Evolutionary conservation across 2,329 filamentous ascomycete genomes (phyloP).

Genomic region (Colletotrichum caudatum): DNA sequence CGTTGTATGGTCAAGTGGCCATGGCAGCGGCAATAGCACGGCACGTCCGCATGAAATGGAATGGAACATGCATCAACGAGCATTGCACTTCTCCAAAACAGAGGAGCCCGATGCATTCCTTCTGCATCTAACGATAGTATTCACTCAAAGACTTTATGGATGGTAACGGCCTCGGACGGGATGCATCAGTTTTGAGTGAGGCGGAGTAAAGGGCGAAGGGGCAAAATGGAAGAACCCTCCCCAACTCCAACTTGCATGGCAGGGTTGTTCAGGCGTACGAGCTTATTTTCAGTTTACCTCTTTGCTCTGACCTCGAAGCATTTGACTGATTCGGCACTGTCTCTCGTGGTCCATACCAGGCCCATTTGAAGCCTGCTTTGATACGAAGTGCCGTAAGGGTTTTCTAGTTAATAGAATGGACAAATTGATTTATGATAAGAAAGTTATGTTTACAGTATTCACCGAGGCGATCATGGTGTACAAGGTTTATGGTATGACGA

Average conservation of each 20-base stretch:
- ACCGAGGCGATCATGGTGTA: neutral
- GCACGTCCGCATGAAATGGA: constrained; percentile 8
- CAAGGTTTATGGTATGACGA: neutral
- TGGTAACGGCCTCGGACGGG: constrained; percentile 26
- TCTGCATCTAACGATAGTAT: constrained; percentile 21
- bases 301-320: constrained; percentile 34
- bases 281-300: constrained; percentile 34
- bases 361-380: constrained; percentile 13
- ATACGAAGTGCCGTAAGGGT: constrained; percentile 15
- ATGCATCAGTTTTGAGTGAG: constrained; percentile 31
- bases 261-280: constrained; percentile 42
- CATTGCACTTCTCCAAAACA: constrained; percentile 12
- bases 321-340: constrained; percentile 34
- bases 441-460: neutral
- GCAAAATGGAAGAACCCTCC: constrained; percentile 18
- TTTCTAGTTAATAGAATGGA: constrained; percentile 34
- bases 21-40: constrained; percentile 3
- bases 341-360: constrained; percentile 7
- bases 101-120: neutral
- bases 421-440: constrained; percentile 30
- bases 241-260: constrained; percentile 40
- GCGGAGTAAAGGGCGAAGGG: constrained; percentile 26
- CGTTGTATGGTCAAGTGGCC: neutral
- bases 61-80: constrained; percentile 22
- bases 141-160: constrained; percentile 36